Evolutionary conservation across 768 basidiomycete genomes (phyloP).

Genomic region (Lactarius hengduanensis): DNA sequence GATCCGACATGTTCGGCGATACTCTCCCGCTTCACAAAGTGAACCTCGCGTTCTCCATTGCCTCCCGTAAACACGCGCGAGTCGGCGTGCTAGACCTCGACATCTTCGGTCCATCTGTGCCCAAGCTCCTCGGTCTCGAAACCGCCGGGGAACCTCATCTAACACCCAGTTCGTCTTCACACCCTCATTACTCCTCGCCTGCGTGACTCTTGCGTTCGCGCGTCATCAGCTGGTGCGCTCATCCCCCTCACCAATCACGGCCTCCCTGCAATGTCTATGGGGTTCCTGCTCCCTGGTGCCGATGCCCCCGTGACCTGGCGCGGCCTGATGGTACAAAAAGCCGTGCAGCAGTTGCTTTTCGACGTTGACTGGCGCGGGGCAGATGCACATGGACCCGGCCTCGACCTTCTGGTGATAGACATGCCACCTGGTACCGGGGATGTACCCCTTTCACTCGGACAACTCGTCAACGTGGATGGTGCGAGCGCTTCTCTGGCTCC

Average conservation of each 20-base stretch:
- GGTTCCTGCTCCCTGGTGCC: conserved; percentile 76
- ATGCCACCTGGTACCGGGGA: conserved; percentile 99
- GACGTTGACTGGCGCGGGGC: conserved; percentile 83
- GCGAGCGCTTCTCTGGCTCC: conserved; percentile 27
- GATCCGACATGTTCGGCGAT: not conserved
- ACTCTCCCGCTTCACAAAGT: conserved; percentile 42
- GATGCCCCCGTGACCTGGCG: conserved; percentile 93
- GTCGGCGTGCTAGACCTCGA: conserved; percentile 93
- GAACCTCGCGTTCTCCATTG: conserved; percentile 78
- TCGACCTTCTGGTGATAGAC: conserved; percentile 89
- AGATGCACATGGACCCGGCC: conserved; percentile 41
- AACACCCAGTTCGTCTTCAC: conserved; percentile 54
- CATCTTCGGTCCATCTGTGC: conserved; percentile 92
- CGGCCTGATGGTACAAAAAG: conserved; percentile 97
- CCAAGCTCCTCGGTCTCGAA: conserved; percentile 89
- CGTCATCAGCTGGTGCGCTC: conserved; percentile 59
- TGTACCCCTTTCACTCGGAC: conserved; percentile 88
- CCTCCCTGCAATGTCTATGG: conserved; percentile 95
- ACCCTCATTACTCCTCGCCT: not conserved
- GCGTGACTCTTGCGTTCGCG: not conserved
- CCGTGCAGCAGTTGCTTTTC: conserved; percentile 93
- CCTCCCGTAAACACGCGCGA: conserved; percentile 44
- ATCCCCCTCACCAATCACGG: conserved; percentile 86
- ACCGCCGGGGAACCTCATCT: conserved; percentile 73
- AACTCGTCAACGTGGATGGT: conserved; percentile 85